Evolutionary conservation across 108 stramenopile genomes (phyloP).

Genomic region (Asterionellopsis glacialis): DNA sequence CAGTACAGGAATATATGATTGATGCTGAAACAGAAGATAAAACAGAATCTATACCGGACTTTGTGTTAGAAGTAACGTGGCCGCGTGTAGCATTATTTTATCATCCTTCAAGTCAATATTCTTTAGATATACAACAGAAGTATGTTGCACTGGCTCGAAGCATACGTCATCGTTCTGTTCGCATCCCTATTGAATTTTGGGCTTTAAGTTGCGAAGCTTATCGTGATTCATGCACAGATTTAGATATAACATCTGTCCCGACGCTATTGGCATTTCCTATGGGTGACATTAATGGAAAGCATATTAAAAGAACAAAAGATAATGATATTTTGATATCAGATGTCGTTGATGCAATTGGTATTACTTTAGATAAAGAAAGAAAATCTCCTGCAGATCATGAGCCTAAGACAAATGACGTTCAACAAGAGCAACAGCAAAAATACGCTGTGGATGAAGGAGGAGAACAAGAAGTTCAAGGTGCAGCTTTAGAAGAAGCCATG

Average conservation of each 20-base stretch:
- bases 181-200: slow-evolving; percentile 36
- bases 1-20: slow-evolving; percentile 1
- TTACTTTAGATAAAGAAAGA: background rate
- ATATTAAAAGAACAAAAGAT: background rate
- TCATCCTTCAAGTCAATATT: slow-evolving; percentile 31
- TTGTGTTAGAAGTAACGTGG: slow-evolving; percentile 48
- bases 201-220: slow-evolving; percentile 34
- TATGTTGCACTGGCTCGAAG: slow-evolving; percentile 27
- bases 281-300: slow-evolving; percentile 23
- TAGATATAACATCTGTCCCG: slow-evolving; percentile 28
- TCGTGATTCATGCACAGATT: slow-evolving; percentile 34
- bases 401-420: background rate
- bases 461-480: background rate
- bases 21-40: too few relatives aligned
- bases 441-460: background rate
- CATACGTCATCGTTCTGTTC: slow-evolving; percentile 23
- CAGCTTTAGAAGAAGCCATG: background rate
- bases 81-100: slow-evolving; percentile 38
- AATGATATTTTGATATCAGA: background rate
- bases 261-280: slow-evolving; percentile 26
- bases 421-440: background rate
- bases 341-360: background rate
- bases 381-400: background rate
- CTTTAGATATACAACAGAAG: slow-evolving; percentile 18
- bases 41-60: slow-evolving; percentile 18